Conservation (phyloP, 805 yeast species). For the Zygosaccharomyces siamensis region DNA sequence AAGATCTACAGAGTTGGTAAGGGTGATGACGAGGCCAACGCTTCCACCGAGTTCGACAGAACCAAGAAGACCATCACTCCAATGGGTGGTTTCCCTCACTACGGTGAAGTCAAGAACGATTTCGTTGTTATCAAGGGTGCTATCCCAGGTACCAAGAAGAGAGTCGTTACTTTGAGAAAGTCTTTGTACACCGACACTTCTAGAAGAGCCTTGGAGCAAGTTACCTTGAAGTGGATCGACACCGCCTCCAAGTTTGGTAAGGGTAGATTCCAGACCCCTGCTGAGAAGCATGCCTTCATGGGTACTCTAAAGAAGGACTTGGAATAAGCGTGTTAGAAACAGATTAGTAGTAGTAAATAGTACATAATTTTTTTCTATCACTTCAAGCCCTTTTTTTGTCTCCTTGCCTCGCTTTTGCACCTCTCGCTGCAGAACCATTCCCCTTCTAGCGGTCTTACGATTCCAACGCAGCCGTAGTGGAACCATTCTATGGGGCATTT, state of each 20-base stretch:
- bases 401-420: conserved; percentile 15
- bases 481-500: conserved; percentile 75
- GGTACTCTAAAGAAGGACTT: conserved; percentile 99
- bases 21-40: conserved; percentile 90
- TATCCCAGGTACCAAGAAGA: conserved; percentile 99
- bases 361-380: conserved; percentile 3
- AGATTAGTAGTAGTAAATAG: not conserved
- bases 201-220: conserved; percentile 95
- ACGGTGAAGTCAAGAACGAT: conserved; percentile 97
- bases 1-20: conserved; percentile 99
- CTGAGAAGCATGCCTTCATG: conserved; percentile 99
- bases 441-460: conserved; percentile 54
- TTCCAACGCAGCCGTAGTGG: conserved; percentile 72
- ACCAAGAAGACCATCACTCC: conserved; percentile 99
- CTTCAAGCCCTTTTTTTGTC: conserved; percentile 6
- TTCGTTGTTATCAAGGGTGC: conserved; percentile 97
- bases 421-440: conserved; percentile 70
- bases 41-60: conserved; percentile 97
- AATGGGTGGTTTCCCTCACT: conserved; percentile 99
- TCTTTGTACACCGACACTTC: conserved; percentile 96
- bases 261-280: conserved; percentile 99
- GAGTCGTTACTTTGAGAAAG: conserved; percentile 98
- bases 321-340: conserved; percentile 33
- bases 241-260: conserved; percentile 99
- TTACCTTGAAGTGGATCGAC: conserved; percentile 98